Evolutionary conservation across 2,329 filamentous ascomycete species (phyloP).

Genomic region (Fusarium papillatum): DNA sequence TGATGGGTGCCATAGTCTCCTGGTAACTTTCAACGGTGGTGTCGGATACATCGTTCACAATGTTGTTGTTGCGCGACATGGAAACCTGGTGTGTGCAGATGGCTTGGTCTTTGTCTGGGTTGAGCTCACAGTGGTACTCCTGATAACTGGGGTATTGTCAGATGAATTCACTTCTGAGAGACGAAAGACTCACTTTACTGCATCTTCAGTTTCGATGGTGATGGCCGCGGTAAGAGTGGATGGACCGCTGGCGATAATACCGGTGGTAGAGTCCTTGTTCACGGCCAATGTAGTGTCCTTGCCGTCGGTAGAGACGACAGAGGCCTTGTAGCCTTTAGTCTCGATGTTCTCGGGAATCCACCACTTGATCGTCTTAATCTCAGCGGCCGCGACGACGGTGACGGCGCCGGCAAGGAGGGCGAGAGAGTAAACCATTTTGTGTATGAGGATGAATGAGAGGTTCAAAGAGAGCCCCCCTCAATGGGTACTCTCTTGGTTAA

Average conservation of each 20-base stretch:
- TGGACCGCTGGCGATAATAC: constrained; percentile 42
- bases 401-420: constrained; percentile 41
- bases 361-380: constrained; percentile 46
- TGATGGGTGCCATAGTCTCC: constrained; percentile 45
- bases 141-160: background rate
- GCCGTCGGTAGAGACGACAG: constrained; percentile 45
- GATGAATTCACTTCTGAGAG: background rate
- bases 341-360: constrained; percentile 43
- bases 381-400: constrained; percentile 33
- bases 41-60: background rate
- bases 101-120: constrained; percentile 39
- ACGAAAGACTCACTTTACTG: background rate
- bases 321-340: constrained; percentile 41
- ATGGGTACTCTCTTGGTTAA: background rate
- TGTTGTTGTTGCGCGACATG: background rate
- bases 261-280: constrained; percentile 20
- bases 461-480: background rate
- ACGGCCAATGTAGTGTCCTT: constrained; percentile 48
- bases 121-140: constrained; percentile 42
- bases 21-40: constrained; percentile 31
- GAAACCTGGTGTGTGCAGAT: constrained; percentile 30
- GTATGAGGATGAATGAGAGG: background rate
- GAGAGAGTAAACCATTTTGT: constrained; percentile 44
- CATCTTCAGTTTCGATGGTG: constrained; percentile 9
- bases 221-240: constrained; percentile 19